Conservation (phyloP, 495 filamentous ascomycete species). For the Neurospora tetrasperma region DNA sequence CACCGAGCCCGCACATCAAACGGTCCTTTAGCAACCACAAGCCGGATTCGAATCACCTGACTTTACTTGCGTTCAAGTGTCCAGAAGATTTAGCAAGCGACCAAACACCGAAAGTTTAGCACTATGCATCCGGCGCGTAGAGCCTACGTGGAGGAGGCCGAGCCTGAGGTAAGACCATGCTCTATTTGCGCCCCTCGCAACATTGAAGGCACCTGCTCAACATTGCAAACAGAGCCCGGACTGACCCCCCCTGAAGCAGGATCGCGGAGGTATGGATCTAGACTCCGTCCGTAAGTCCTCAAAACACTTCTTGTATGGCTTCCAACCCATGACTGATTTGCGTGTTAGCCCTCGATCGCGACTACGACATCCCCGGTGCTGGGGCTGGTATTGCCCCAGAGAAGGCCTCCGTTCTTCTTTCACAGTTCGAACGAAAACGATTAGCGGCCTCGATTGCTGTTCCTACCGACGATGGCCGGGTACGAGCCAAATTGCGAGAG, state of each 20-base stretch:
- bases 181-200: conserved; percentile 9
- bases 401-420: conserved; percentile 77
- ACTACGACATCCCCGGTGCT: conserved; percentile 69
- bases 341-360: conserved; percentile 61
- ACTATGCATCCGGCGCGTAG: conserved; percentile 86
- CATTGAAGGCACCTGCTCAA: conserved; percentile 24
- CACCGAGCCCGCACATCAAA: not conserved
- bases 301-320: not conserved
- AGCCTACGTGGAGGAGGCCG: conserved; percentile 88
- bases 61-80: not conserved
- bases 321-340: conserved; percentile 2
- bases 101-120: conserved; percentile 9
- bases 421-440: conserved; percentile 82
- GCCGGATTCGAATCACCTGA: not conserved
- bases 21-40: not conserved
- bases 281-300: conserved; percentile 63
- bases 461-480: conserved; percentile 85
- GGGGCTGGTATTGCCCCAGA: conserved; percentile 72
- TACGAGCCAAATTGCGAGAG: conserved; percentile 69
- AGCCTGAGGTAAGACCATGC: conserved; percentile 52
- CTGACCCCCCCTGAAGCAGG: conserved; percentile 29
- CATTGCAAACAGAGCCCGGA: conserved; percentile 20
- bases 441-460: conserved; percentile 85
- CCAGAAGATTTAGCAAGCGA: not conserved
- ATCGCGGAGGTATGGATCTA: conserved; percentile 63